Percentiles rank a stretch among this genome's conserved stretches.
phyloP scores from a whole-genome alignment of 2,329 filamentous ascomycete species.

The Remersonia thermophila region DNA sequence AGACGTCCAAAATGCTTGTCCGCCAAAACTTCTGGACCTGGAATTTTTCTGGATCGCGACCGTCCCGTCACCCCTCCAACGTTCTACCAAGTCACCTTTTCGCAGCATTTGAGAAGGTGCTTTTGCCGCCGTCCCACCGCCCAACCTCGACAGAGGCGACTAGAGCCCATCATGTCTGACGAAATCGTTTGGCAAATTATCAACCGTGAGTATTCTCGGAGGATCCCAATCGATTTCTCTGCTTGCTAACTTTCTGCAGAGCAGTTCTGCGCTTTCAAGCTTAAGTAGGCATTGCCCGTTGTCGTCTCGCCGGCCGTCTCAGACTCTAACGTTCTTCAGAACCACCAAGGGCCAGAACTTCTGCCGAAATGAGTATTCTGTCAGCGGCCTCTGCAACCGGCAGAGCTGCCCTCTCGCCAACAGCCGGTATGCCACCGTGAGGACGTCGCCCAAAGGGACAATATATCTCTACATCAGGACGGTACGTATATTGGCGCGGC shows the following conservation, averaged over 20 bases:
- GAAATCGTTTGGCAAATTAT: conserved; percentile 97
- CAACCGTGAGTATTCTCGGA: conserved; percentile 39
- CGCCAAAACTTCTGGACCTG: conserved; percentile 5
- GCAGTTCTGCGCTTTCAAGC: conserved; percentile 67
- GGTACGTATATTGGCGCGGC: conserved; percentile 7
- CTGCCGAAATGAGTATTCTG: conserved; percentile 87
- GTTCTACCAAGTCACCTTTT: neutral
- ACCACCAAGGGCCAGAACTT: conserved; percentile 75
- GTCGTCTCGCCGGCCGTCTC: neutral
- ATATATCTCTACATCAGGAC: conserved; percentile 98
- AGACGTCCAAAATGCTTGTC: neutral
- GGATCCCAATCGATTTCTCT: conserved; percentile 22
- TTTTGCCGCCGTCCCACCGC: no score
- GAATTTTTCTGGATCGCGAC: conserved; percentile 7
- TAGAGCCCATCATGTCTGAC: conserved; percentile 58
- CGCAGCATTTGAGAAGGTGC: no score
- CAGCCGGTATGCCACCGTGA: conserved; percentile 83
- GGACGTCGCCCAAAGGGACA: conserved; percentile 61
- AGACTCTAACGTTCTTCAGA: conserved; percentile 12
- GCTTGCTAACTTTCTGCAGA: no score
- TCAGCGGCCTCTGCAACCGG: conserved; percentile 35
- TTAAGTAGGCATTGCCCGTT: conserved; percentile 50
- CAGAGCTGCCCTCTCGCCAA: conserved; percentile 88
- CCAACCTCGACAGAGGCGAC: no score
- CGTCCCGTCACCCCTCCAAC: conserved; percentile 4